Base-by-base conservation (phyloP, 305 asterid species). In the Stenogyne calaminthoides region DNA sequence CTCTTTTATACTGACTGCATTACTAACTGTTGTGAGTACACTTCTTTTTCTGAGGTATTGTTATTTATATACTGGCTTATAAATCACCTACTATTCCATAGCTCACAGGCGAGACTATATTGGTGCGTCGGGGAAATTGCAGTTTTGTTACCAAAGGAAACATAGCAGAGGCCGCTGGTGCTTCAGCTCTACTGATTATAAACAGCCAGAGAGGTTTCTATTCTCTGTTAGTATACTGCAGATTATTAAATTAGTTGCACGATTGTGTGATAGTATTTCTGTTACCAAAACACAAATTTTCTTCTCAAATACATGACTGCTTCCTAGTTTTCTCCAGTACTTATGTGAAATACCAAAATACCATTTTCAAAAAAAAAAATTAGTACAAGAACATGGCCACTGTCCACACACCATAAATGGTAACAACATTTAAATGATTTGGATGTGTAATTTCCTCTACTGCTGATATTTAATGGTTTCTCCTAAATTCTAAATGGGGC, bases 61-160 rank as follows among this genome's bases (percentile, higher is more conserved):
- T 62, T n/a, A 22, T 68, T 22, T 65, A 32, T 36, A 22, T 32
- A 15, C 54, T 55, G 6, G 52, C 69, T 77, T 59, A 68, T n/a
- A 14, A 49, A 66, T 18, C 67, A 66, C 69, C 72, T 54, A 22
- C 42, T 77, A 64, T 72, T 78, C 60, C 80, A 64, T 70, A 95
- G 99, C 88, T 92, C 66, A 77, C 92, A 18, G 99, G 97, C 4
- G 98, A 92, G 86, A 93, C 80, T 76, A 82, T 92, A 77, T 75
- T 95, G 92, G 99, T 87, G 79, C 88, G 89, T 61, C 93, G 99
- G 6, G 99, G 99, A 7, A 82, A 84, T 64, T 95, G 99, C 84
- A 95, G 99, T 73, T 95, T 95, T 75, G 91, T 96, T 70, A 78
- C 84, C 71, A 95, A 95, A 85, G 97, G 94, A 74, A 89, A 91